phyloP scores from a whole-genome alignment of 2,329 filamentous ascomycete genomes.

The Aspergillus quadrilineatus region DNA sequence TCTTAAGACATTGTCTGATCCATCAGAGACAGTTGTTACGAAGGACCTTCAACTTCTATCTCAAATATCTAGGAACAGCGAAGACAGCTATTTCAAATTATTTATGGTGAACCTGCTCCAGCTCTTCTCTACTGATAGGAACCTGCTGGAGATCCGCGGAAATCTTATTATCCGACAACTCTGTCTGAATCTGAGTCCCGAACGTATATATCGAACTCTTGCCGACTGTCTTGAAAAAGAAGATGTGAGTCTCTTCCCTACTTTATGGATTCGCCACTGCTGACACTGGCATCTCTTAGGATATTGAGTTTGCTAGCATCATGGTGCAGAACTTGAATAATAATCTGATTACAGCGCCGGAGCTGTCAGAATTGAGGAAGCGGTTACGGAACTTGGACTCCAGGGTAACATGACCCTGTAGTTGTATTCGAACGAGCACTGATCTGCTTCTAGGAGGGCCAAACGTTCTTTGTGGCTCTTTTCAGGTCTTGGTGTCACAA shows the following conservation, averaged over 20 bases:
- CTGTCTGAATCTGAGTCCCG: constrained; percentile 87
- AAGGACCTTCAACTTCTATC: constrained; percentile 90
- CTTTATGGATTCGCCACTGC: not conserved
- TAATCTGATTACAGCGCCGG: constrained; percentile 95
- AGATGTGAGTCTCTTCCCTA: constrained; percentile 51
- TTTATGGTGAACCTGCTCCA: constrained; percentile 98
- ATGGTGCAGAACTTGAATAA: constrained; percentile 99
- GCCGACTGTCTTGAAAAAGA: constrained; percentile 97
- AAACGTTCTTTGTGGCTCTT: constrained; percentile 89
- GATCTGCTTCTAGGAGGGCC: constrained; percentile 66
- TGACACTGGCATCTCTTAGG: constrained; percentile 43
- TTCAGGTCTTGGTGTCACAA: constrained; percentile 99
- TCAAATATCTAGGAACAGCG: constrained; percentile 93
- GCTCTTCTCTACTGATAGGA: constrained; percentile 90
- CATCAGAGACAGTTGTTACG: constrained; percentile 91
- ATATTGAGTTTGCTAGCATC: constrained; percentile 97
- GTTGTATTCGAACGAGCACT: constrained; percentile 5
- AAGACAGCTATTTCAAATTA: constrained; percentile 94
- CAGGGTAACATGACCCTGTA: constrained; percentile 55
- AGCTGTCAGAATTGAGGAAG: constrained; percentile 86
- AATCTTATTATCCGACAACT: constrained; percentile 96
- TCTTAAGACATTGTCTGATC: constrained; percentile 93
- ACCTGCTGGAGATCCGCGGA: constrained; percentile 84
- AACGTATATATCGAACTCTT: constrained; percentile 91
- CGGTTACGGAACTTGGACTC: constrained; percentile 86